Conservation (phyloP, 352 stramenopile genomes). For the Globisporangium cystogenes region DNA sequence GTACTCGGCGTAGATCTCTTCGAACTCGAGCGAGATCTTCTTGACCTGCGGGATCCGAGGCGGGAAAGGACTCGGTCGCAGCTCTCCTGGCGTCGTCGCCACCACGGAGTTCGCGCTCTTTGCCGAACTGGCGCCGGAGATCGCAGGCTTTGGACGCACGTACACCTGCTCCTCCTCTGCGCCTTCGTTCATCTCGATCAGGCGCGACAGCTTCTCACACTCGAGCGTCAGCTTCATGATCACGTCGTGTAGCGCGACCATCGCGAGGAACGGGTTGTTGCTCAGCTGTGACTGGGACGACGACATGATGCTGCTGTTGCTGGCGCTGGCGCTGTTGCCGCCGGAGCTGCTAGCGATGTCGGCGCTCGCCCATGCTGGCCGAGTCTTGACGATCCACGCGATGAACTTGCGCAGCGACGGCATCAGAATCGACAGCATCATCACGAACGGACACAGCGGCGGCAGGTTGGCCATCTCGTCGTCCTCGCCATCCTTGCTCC, state of each 20-base stretch:
- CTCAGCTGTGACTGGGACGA: neutral
- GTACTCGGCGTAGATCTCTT: constrained; percentile 33
- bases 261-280: constrained; percentile 10
- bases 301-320: constrained; percentile 1
- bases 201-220: constrained; percentile 20
- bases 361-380: constrained; percentile 24
- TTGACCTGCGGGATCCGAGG: constrained; percentile 35
- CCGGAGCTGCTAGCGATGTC: neutral
- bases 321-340: neutral
- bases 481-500: constrained; percentile 2
- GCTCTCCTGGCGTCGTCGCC: neutral
- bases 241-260: constrained; percentile 44
- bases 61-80: neutral
- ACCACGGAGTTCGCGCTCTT: neutral
- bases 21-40: constrained; percentile 51
- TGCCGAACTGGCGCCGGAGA: neutral
- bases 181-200: constrained; percentile 49
- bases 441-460: constrained; percentile 43
- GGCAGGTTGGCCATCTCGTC: neutral
- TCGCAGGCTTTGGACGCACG: constrained; percentile 2
- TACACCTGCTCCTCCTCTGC: constrained; percentile 20
- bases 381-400: constrained; percentile 34
- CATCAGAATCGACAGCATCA: constrained; percentile 54
- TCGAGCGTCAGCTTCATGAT: constrained; percentile 27
- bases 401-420: constrained; percentile 53